These are phyloP conservation scores for Candida smagusa DNA, from an alignment of 1,139 yeast genomes.

Conservation along the genomic window DNA sequence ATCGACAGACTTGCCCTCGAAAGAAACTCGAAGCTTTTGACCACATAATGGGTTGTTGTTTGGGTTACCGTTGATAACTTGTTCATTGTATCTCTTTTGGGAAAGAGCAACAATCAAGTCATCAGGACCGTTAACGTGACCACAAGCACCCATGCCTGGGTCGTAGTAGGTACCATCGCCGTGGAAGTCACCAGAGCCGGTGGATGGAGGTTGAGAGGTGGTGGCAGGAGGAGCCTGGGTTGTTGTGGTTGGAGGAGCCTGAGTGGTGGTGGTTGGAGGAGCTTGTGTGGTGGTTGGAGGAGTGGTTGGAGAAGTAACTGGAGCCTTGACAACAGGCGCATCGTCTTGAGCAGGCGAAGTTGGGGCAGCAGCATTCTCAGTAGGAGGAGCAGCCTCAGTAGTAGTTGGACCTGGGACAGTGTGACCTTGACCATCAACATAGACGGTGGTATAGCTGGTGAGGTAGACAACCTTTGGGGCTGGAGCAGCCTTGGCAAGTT, in stretches of 20 bases:
- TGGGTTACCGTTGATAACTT: slow-evolving; percentile 33
- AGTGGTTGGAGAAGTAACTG: slow-evolving; percentile 8
- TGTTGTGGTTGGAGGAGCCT: slow-evolving; percentile 12
- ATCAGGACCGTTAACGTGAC: slow-evolving; percentile 40
- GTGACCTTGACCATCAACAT: slow-evolving; percentile 11
- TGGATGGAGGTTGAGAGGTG: slow-evolving; percentile 14
- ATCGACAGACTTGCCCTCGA: slow-evolving; percentile 39
- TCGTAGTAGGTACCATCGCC: slow-evolving; percentile 63
- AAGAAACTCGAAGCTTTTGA: slow-evolving; percentile 36
- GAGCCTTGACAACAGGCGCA: not conserved
- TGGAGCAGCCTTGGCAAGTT: slow-evolving; percentile 20
- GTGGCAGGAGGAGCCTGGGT: slow-evolving; percentile 12
- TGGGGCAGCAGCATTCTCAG: slow-evolving; percentile 7
- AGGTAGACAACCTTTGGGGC: slow-evolving; percentile 18
- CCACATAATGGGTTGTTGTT: slow-evolving; percentile 45
- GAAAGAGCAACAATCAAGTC: slow-evolving; percentile 50
- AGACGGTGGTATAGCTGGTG: slow-evolving; percentile 17
- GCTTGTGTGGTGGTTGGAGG: slow-evolving; percentile 13
- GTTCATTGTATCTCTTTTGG: slow-evolving; percentile 30
- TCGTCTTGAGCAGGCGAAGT: slow-evolving; percentile 9
- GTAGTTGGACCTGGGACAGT: slow-evolving; percentile 6
- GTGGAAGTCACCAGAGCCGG: slow-evolving; percentile 16
- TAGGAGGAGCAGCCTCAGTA: slow-evolving; percentile 5
- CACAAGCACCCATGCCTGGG: slow-evolving; percentile 64
- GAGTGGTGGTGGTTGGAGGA: slow-evolving; percentile 15